Conservation (phyloP, 257 asterid genomes). For the Solanum pennellii region DNA sequence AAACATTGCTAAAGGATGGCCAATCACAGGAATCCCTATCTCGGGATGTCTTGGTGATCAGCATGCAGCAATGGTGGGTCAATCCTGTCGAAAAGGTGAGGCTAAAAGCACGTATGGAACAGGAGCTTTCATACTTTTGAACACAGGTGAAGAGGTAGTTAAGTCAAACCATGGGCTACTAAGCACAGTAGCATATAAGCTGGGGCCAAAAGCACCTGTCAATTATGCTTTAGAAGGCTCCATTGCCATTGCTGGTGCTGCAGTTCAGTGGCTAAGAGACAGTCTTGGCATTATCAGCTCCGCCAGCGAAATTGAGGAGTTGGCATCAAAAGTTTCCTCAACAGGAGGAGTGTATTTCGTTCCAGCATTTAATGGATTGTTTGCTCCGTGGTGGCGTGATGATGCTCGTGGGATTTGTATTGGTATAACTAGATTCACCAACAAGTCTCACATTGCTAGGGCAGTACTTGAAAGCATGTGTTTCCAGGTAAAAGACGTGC, state of each 20-base stretch:
- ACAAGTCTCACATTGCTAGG: conserved; percentile 86
- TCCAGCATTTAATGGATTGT: conserved; percentile 90
- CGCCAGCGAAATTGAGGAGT: conserved; percentile 81
- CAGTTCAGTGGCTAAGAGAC: conserved; percentile 96
- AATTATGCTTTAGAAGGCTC: conserved; percentile 95
- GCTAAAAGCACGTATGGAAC: conserved; percentile 95
- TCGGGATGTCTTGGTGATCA: conserved; percentile 95
- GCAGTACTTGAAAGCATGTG: conserved; percentile 99
- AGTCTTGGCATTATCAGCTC: conserved; percentile 69
- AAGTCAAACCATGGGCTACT: conserved; percentile 65
- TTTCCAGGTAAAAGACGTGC: conserved; percentile 86
- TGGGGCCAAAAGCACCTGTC: conserved; percentile 72
- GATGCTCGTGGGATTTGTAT: conserved; percentile 89
- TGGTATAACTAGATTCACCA: conserved; percentile 88
- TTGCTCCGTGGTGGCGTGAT: conserved; percentile 99
- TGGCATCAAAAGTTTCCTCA: conserved; percentile 67
- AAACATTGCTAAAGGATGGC: conserved; percentile 60
- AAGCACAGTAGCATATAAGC: conserved; percentile 78
- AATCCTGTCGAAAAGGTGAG: conserved; percentile 76
- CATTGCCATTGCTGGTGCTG: conserved; percentile 96
- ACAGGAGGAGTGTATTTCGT: conserved; percentile 88
- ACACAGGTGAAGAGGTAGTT: conserved; percentile 61
- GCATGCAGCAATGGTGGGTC: conserved; percentile 96
- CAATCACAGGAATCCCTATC: conserved; percentile 63
- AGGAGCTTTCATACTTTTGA: conserved; percentile 81